phyloP scores from a whole-genome alignment of 73 alveolate genomes.

The Stentor coeruleus region DNA sequence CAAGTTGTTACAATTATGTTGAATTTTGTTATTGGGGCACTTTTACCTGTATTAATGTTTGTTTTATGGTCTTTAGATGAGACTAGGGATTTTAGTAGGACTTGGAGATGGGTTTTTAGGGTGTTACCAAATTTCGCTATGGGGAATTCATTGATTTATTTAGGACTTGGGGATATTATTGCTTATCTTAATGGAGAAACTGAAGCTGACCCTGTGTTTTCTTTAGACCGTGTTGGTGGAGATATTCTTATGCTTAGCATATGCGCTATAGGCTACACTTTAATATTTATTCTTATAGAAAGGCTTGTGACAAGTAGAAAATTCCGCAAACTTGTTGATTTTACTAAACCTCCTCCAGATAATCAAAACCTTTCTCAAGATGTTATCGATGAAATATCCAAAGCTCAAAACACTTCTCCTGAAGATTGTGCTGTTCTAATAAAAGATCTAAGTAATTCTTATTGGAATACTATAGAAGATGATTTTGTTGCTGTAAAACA shows the following conservation, averaged over 20 bases:
- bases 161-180: background rate
- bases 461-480: too few species aligned
- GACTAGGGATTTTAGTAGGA: background rate
- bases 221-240: background rate
- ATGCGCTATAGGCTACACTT: background rate
- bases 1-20: constrained; percentile 60
- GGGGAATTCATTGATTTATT: too few species aligned
- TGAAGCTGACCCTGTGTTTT: background rate
- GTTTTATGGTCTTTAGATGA: background rate
- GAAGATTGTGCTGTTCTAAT: constrained; percentile 50
- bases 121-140: background rate
- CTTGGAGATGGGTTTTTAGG: background rate
- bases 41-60: constrained; percentile 18
- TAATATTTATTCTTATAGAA: background rate
- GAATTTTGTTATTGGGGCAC: constrained; percentile 66
- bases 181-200: background rate
- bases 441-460: constrained; percentile 48
- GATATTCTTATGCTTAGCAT: background rate
- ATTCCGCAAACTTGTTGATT: too few species aligned
- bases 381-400: constrained; percentile 61
- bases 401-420: constrained; percentile 45
- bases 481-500: constrained; percentile 79
- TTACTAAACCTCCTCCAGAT: background rate
- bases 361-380: constrained; percentile 52
- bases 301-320: background rate